A percentile compares a stretch with the other conserved stretches of the same genome.
Evolutionary conservation across 73 alveolate species (phyloP).

Genomic region (Paramecium primaurelia): DNA sequence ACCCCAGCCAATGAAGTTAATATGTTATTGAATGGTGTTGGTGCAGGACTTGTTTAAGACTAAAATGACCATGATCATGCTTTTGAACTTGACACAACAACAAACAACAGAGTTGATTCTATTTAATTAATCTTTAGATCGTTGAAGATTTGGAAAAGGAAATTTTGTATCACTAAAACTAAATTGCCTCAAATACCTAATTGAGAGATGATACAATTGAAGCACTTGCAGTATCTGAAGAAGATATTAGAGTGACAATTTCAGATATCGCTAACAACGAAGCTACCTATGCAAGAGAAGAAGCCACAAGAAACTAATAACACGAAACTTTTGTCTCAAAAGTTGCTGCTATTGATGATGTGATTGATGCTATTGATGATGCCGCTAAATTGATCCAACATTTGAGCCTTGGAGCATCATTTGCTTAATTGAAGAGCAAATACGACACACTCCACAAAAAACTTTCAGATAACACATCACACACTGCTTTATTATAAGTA

Average conservation of each 20-base stretch:
- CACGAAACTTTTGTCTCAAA: constrained; percentile 23
- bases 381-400: constrained; percentile 60
- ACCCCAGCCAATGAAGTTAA: constrained; percentile 51
- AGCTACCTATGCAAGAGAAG: constrained; percentile 46
- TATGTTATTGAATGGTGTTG: constrained; percentile 39
- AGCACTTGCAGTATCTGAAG: constrained; percentile 40
- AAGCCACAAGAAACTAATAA: constrained; percentile 45
- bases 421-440: constrained; percentile 51
- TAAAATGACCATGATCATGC: constrained; percentile 23
- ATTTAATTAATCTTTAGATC: not conserved
- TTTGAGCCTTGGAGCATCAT: constrained; percentile 55
- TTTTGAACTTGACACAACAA: not conserved
- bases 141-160: constrained; percentile 25
- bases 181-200: constrained; percentile 5
- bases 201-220: constrained; percentile 47
- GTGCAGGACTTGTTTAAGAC: constrained; percentile 43
- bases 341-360: constrained; percentile 51
- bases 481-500: constrained; percentile 50
- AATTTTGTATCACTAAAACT: constrained; percentile 6
- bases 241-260: constrained; percentile 17
- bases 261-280: constrained; percentile 38
- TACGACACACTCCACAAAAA: constrained; percentile 51
- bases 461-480: constrained; percentile 45
- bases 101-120: not conserved
- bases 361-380: constrained; percentile 58